phyloP scores from a whole-genome alignment of 352 stramenopile genomes.

The Phytopythium delawarense region DNA sequence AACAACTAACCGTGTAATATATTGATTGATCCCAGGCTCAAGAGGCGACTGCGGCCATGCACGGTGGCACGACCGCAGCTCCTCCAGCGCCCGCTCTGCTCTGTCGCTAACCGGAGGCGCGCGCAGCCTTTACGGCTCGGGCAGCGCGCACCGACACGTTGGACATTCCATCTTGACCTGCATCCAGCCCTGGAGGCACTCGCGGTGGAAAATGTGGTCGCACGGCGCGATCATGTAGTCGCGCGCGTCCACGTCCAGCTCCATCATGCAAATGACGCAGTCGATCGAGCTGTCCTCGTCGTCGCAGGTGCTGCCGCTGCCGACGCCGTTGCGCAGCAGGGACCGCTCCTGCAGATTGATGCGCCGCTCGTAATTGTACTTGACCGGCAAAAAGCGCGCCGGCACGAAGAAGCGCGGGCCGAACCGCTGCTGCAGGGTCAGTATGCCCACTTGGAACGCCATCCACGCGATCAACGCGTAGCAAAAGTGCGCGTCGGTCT shows the following conservation, averaged over 20 bases:
- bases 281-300: constrained; percentile 69
- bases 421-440: constrained; percentile 91
- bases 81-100: background rate
- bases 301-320: constrained; percentile 19
- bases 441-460: constrained; percentile 87
- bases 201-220: constrained; percentile 94
- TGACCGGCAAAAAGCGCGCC: constrained; percentile 92
- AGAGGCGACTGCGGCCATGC: too few relatives aligned
- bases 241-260: constrained; percentile 65
- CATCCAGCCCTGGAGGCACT: constrained; percentile 96
- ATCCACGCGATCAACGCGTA: constrained; percentile 89
- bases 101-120: background rate
- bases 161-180: constrained; percentile 97
- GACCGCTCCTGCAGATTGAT: constrained; percentile 67
- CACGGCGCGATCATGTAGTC: constrained; percentile 97
- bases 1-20: background rate
- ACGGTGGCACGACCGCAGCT: background rate
- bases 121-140: constrained; percentile 52
- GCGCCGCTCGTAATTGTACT: constrained; percentile 96
- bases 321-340: constrained; percentile 32
- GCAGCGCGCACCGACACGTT: constrained; percentile 90
- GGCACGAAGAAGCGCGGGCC: constrained; percentile 96
- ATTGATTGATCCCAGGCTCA: background rate
- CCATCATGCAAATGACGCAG: constrained; percentile 87
- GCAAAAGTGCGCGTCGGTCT: constrained; percentile 61